phyloP scores from a whole-genome alignment of 208 protist species.

The Crithidia brevicula region DNA sequence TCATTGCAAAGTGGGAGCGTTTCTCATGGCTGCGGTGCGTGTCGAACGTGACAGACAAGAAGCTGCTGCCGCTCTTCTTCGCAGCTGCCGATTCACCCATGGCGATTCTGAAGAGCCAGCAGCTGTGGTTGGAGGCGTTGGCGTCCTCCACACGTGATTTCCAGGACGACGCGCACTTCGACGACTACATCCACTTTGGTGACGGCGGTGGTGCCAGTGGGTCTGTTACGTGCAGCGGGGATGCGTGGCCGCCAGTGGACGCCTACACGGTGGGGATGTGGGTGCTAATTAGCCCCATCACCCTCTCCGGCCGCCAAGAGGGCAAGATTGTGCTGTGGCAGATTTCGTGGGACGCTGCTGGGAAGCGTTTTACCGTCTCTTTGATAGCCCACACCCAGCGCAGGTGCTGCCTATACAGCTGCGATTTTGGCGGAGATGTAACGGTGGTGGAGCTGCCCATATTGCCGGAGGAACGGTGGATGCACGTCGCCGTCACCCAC shows the following conservation, averaged over 20 bases:
- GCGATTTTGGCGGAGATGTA: constrained; percentile 30
- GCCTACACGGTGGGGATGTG: constrained; percentile 53
- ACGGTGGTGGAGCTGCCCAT: constrained; percentile 47
- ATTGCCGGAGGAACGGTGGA: constrained; percentile 51
- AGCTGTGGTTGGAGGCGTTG: constrained; percentile 39
- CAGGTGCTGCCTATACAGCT: constrained; percentile 36
- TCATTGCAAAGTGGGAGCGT: constrained; percentile 33
- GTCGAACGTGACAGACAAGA: constrained; percentile 32
- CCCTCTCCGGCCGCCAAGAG: constrained; percentile 19
- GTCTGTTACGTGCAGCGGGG: constrained; percentile 29
- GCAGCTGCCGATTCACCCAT: constrained; percentile 3
- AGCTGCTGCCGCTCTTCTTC: constrained; percentile 42
- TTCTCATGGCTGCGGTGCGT: constrained; percentile 38
- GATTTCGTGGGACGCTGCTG: constrained; percentile 36
- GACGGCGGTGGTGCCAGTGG: constrained; percentile 49
- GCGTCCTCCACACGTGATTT: not conserved
- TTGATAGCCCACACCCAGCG: constrained; percentile 32
- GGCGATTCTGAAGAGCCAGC: constrained; percentile 24
- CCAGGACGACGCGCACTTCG: not conserved
- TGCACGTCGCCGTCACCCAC: constrained; percentile 52
- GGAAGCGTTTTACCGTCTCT: constrained; percentile 29
- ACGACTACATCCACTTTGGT: constrained; percentile 46
- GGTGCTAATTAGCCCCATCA: constrained; percentile 42
- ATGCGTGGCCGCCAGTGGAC: constrained; percentile 61
- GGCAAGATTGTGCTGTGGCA: constrained; percentile 44